Percentiles rank a stretch among this genome's conserved stretches.
Conservation (phyloP, 2,329 filamentous ascomycete genomes). For the Ophiocordyceps sinensis region DNA sequence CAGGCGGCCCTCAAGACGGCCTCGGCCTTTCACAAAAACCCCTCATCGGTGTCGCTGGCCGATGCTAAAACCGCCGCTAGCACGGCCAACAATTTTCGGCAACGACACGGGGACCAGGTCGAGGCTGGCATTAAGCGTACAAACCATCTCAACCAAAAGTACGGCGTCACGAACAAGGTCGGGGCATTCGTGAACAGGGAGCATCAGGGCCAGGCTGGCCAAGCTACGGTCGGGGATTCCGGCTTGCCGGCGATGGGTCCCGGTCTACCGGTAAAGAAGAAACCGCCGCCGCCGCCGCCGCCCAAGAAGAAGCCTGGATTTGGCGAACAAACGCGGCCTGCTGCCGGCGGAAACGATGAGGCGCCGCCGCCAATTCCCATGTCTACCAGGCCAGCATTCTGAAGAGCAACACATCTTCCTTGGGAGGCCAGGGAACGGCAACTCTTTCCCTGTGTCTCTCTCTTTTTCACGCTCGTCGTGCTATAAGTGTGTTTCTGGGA, state of each 20-base stretch:
- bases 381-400: conserved; percentile 34
- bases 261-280: conserved; percentile 31
- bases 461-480: conserved; percentile 3
- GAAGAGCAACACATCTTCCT: not conserved
- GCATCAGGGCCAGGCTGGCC: not conserved
- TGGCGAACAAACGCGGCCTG: conserved; percentile 6
- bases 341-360: conserved; percentile 13
- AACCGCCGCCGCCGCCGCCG: conserved; percentile 34
- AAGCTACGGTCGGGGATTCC: not conserved
- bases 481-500: conserved; percentile 4
- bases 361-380: conserved; percentile 37
- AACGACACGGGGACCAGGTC: conserved; percentile 55
- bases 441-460: not conserved
- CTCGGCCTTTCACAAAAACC: conserved; percentile 42
- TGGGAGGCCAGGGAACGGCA: not conserved
- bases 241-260: conserved; percentile 1
- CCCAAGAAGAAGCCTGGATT: conserved; percentile 37
- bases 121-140: conserved; percentile 43
- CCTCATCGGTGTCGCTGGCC: conserved; percentile 43
- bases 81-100: conserved; percentile 54
- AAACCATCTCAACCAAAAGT: conserved; percentile 45
- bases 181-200: conserved; percentile 12
- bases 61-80: conserved; percentile 43
- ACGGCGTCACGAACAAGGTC: conserved; percentile 32
- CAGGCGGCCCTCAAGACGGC: conserved; percentile 49